These are phyloP conservation scores for Lophiostoma macrostomum DNA, from an alignment of 495 filamentous ascomycete genomes.

Conservation along the genomic window DNA sequence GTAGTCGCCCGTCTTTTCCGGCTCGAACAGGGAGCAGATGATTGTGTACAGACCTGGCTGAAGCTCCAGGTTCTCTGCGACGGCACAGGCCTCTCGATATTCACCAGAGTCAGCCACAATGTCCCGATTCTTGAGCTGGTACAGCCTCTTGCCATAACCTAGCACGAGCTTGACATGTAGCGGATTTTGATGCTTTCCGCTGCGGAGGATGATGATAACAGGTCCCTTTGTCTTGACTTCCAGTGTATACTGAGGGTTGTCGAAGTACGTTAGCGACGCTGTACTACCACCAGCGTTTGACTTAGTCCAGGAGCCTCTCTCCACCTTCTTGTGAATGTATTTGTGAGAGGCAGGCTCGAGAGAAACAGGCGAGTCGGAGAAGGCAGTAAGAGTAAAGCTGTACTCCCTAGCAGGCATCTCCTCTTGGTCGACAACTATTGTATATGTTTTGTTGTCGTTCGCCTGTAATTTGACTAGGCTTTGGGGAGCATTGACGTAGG, in stretches of 20 bases:
- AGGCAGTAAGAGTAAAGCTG: constrained; percentile 79
- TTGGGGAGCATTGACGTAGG: constrained; percentile 93
- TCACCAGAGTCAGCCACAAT: constrained; percentile 78
- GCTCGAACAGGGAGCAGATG: constrained; percentile 83
- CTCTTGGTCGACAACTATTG: constrained; percentile 75
- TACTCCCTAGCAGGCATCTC: constrained; percentile 65
- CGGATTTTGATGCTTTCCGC: constrained; percentile 55
- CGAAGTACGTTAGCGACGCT: constrained; percentile 66
- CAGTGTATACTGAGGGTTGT: constrained; percentile 83
- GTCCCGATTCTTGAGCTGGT: constrained; percentile 66
- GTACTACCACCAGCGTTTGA: constrained; percentile 82
- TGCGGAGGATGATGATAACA: constrained; percentile 70
- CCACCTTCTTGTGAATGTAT: constrained; percentile 54
- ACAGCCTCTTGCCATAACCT: constrained; percentile 67
- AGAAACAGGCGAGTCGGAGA: constrained; percentile 59
- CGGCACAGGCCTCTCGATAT: constrained; percentile 74
- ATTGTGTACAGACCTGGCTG: constrained; percentile 76
- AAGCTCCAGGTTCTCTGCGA: constrained; percentile 57
- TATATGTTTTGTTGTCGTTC: constrained; percentile 59
- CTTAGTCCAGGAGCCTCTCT: constrained; percentile 66
- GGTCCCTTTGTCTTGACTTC: constrained; percentile 53
- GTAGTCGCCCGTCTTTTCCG: constrained; percentile 71
- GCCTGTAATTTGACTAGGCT: constrained; percentile 76
- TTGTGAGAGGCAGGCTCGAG: constrained; percentile 59
- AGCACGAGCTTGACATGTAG: constrained; percentile 83